phyloP scores from a whole-genome alignment of 768 basidiomycete genomes.

The Termitomyces sp. region DNA sequence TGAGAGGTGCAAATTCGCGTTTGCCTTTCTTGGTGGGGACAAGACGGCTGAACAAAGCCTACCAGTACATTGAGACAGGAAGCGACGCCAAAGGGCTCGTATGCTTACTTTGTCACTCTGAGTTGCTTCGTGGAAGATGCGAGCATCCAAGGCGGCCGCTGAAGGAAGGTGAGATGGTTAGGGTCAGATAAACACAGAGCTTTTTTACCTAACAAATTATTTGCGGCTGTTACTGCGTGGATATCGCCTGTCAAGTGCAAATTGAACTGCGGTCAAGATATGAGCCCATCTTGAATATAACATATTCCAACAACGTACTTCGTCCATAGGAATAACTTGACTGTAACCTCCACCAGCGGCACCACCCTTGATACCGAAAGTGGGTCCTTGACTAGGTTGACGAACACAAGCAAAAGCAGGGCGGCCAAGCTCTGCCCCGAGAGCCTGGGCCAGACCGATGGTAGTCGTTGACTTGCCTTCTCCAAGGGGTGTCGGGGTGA shows the following conservation, averaged over 20 bases:
- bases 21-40: conserved; percentile 92
- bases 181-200: background rate
- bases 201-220: conserved; percentile 80
- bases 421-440: conserved; percentile 90
- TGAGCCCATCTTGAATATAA: background rate
- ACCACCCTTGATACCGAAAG: conserved; percentile 98
- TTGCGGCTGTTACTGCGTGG: conserved; percentile 95
- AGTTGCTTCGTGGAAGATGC: conserved; percentile 96
- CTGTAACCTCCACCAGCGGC: conserved; percentile 98
- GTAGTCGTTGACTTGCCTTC: conserved; percentile 99
- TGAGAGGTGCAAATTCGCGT: conserved; percentile 91
- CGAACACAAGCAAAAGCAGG: conserved; percentile 95
- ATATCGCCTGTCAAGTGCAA: conserved; percentile 96
- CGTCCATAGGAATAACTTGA: conserved; percentile 99
- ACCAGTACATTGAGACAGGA: background rate
- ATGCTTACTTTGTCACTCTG: conserved; percentile 78
- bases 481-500: conserved; percentile 94
- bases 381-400: conserved; percentile 97
- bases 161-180: conserved; percentile 3
- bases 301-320: conserved; percentile 37
- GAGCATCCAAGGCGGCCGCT: conserved; percentile 95
- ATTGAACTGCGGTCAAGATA: conserved; percentile 62
- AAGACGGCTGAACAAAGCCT: conserved; percentile 85
- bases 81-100: background rate
- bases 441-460: conserved; percentile 92